Evolutionary conservation across 805 yeast genomes (phyloP), one percentile per base, ranked within the genome.

Genomic region (Nakazawaea peltata): DNA sequence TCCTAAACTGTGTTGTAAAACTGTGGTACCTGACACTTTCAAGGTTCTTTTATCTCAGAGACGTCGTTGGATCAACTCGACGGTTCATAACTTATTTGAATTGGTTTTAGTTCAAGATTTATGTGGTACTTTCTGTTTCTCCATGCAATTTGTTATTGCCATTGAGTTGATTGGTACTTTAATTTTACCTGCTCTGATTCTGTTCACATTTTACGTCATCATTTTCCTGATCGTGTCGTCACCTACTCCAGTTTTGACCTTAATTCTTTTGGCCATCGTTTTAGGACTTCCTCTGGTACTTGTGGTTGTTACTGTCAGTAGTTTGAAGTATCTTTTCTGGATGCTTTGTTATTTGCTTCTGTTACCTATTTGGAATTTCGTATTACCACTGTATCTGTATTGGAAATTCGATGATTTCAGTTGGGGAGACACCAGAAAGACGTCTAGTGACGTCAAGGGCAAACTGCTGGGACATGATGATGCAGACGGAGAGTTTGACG

Each of bases 401-500:
- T 88, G 97, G 97, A 86, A 86, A 51, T 86, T 87, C 59, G 97
- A 88, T 58, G 95, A 88, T 54, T 88, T 88, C 59, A 77, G 87
- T 54, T 88, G 97, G 97, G 96, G 97, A 52, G 94, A 85, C 41
- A 88, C 96, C 2, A 71, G 95, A 65, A 70, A 78, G n/a, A 75
- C 86, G 33, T 71, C 71, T 18, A 81, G 77, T 16, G 86, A 75
- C 9, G 84, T 73, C 28, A 74, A 78, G 47, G 74, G 71, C 16
- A n/a, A n/a, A n/a, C n/a, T n/a, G n/a, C 7, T 8, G 23, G 75
- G 66, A 13, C 92, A 84, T 52, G 81, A 75, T 30, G 82, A 67
- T 17, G 67, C 47, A 16, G 82, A 73, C 29, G 97, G 97, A 47
- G 80, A 77, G 42, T 92, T 90, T 54, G 97, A 90, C 56, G 83